Evolutionary conservation across 305 asterid species (phyloP).

Genomic region (Ilex paraguariensis): DNA sequence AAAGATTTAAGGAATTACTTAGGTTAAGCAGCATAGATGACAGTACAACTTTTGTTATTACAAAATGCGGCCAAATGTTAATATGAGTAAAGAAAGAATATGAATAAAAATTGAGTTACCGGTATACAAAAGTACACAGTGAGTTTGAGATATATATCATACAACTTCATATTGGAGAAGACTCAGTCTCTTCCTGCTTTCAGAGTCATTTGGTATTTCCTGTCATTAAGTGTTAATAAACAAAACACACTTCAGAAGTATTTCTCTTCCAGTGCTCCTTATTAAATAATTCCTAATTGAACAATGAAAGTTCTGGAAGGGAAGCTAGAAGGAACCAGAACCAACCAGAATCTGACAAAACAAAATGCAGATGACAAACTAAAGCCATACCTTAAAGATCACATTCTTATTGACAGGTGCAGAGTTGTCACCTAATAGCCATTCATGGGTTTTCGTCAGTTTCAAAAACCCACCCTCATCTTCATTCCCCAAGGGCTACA

Average conservation of each 20-base stretch:
- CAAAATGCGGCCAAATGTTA: no score
- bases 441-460: constrained; percentile 65
- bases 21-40: no score
- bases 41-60: no score
- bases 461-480: constrained; percentile 83
- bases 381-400: constrained; percentile 35
- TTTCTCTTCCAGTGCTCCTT: neutral
- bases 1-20: no score
- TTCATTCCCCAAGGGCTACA: constrained; percentile 35
- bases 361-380: neutral
- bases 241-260: no score
- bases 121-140: no score
- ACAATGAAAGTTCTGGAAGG: neutral
- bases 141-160: constrained; percentile 20
- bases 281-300: neutral
- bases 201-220: constrained; percentile 67
- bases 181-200: constrained; percentile 63
- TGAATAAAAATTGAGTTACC: no score
- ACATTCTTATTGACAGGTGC: constrained; percentile 81
- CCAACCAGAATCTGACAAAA: neutral
- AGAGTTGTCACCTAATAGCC: constrained; percentile 61
- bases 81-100: no score
- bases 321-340: neutral
- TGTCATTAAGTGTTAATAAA: constrained; percentile 22
- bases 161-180: constrained; percentile 89